phyloP scores from a whole-genome alignment of 345 rosid species.

The Salix brachista region DNA sequence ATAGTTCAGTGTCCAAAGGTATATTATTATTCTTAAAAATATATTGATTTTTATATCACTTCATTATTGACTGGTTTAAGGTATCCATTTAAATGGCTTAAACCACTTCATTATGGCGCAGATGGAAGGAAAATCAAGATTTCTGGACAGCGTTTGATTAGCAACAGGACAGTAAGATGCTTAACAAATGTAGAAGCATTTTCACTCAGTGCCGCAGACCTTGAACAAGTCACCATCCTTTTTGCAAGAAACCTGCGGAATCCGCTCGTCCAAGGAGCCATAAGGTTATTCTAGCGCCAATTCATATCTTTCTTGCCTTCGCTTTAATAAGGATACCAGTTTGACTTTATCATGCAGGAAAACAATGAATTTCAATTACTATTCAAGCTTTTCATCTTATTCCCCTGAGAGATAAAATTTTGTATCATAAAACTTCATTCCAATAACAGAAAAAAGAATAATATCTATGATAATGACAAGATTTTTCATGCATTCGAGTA shows the following conservation, averaged over 20 bases:
- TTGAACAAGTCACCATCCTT: constrained; percentile 74
- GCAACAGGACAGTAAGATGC: constrained; percentile 62
- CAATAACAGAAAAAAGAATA: no score
- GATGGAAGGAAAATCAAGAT: constrained; percentile 51
- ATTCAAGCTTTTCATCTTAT: background rate
- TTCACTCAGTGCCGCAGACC: constrained; percentile 67
- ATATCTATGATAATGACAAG: no score
- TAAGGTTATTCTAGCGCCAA: constrained; percentile 41
- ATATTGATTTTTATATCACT: background rate
- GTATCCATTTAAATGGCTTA: background rate
- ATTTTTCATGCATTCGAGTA: no score
- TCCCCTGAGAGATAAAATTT: no score
- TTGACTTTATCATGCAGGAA: background rate
- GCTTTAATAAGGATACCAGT: background rate
- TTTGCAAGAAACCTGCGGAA: constrained; percentile 59
- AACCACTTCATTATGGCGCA: constrained; percentile 5
- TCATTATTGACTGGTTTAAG: background rate
- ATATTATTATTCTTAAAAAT: background rate
- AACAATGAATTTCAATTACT: background rate
- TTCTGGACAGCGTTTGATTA: constrained; percentile 40
- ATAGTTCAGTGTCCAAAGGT: constrained; percentile 62
- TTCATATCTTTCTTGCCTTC: background rate
- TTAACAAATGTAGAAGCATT: constrained; percentile 81
- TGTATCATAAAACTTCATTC: no score
- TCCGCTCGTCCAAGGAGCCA: constrained; percentile 76